Base-by-base conservation (phyloP, 2,329 filamentous ascomycete genomes). In the Colletotrichum melonis region DNA sequence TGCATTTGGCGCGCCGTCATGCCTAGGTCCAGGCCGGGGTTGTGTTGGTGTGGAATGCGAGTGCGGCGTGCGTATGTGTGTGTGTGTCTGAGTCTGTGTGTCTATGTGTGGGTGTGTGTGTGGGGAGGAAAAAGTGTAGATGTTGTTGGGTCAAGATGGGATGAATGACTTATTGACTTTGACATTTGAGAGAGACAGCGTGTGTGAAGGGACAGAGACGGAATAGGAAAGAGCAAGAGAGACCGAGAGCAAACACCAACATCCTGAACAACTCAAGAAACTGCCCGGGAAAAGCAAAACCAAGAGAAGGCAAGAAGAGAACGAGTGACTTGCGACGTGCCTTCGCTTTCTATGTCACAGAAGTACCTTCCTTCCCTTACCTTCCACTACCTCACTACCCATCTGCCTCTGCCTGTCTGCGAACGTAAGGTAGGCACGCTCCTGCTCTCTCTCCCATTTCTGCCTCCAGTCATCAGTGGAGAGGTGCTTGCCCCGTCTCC, bases 21-120 rank as follows among this genome's bases (percentile, higher is more conserved):
- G 70, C 55, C 59, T 63, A 26, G 19, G 26, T 16, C 26, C 38
- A 42, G 28, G 59, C 55, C 64, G n/a, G 69, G 58, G 57, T 59
- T 59, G 12, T 24, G 26, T 69, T 54, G n/a, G 24, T 63, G 58
- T 32, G 72, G 72, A 75, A 3, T 22, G 77, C 71, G 76, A 78
- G 79, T 38, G 42, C 77, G 46, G 38, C 30, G 52, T 42, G 52
- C 4, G 60, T 56, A 38, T 22, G 49, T 30, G 65, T 60, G 64
- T 49, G 66, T 46, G 67, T 46, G 16, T 35, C 38, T 22, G 56
- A 60, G 42, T 42, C 56, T 26, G 49, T 59, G 59, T 30, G 65
- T 57, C 55, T 49, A 63, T 46, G 64, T 46, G 12, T 35, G 49
- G 26, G 26, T 22, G 56, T 64, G 42, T 42, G 60, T 26, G 60